Evolutionary conservation across 2,329 filamentous ascomycete genomes (phyloP).

Genomic region (Talaromyces sp.): DNA sequence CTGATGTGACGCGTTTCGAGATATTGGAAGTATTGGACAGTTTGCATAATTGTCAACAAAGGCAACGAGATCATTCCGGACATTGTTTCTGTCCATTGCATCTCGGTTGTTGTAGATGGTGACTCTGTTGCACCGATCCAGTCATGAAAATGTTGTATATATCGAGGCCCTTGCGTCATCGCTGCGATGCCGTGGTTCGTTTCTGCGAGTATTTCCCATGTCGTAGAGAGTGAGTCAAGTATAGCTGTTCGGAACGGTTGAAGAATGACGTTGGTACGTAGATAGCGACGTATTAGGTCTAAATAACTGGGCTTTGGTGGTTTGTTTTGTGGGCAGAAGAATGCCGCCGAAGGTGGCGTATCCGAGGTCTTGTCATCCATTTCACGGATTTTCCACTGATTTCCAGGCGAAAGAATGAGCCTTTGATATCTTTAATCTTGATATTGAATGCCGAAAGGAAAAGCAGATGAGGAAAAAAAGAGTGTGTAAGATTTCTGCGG

Average conservation of each 20-base stretch:
- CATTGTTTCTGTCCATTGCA: slow-evolving; percentile 17
- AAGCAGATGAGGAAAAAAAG: too few species aligned
- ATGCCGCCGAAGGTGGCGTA: slow-evolving; percentile 9
- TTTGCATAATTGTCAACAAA: slow-evolving; percentile 11
- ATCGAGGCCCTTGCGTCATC: slow-evolving; percentile 10
- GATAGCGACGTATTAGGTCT: slow-evolving; percentile 11
- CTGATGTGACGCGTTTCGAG: slow-evolving; percentile 7
- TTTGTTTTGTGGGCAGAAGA: slow-evolving; percentile 17
- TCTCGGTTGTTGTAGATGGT: not conserved
- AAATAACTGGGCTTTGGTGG: slow-evolving; percentile 9
- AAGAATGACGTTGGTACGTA: slow-evolving; percentile 2
- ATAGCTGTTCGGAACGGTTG: slow-evolving; percentile 9
- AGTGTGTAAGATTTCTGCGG: too few species aligned
- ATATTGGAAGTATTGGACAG: slow-evolving; percentile 15
- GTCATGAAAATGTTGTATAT: slow-evolving; percentile 7
- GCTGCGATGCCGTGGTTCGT: slow-evolving; percentile 4
- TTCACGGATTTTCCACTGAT: too few species aligned
- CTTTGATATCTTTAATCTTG: too few species aligned
- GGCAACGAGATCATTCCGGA: slow-evolving; percentile 14
- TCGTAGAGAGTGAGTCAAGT: slow-evolving; percentile 3
- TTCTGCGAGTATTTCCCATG: slow-evolving; percentile 5
- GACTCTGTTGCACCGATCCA: slow-evolving; percentile 12
- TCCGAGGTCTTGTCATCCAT: not conserved
- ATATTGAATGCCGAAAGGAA: too few species aligned
- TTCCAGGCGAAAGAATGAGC: too few species aligned